Evolutionary conservation across 2,329 filamentous ascomycete genomes (phyloP).

Genomic region (Myriosclerotinia curreyana): DNA sequence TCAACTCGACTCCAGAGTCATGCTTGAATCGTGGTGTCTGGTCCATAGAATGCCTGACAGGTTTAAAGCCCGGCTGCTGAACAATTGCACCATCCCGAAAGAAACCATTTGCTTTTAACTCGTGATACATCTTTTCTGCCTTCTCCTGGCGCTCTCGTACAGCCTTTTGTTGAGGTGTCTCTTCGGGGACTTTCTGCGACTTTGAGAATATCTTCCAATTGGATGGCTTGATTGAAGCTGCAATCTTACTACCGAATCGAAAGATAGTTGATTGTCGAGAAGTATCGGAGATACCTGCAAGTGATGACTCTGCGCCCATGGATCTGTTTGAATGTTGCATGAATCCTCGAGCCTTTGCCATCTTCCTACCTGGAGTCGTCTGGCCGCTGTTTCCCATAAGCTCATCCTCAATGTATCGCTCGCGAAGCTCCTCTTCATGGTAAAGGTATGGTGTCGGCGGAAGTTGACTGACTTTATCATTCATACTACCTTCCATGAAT

Average conservation of each 20-base stretch:
- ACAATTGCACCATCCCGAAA: constrained; percentile 35
- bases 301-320: constrained; percentile 27
- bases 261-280: constrained; percentile 49
- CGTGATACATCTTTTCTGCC: constrained; percentile 51
- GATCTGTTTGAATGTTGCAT: constrained; percentile 26
- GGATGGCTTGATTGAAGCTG: constrained; percentile 52
- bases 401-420: constrained; percentile 26
- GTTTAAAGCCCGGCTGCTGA: constrained; percentile 33
- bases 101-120: constrained; percentile 52
- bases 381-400: constrained; percentile 9
- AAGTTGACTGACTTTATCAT: constrained; percentile 68
- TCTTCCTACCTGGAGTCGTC: constrained; percentile 24
- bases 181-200: constrained; percentile 40
- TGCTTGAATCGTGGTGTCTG: constrained; percentile 28
- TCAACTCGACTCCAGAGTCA: constrained; percentile 35
- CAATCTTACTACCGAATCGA: constrained; percentile 53
- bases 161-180: constrained; percentile 44
- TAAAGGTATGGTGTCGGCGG: constrained; percentile 46
- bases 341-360: constrained; percentile 25
- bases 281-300: constrained; percentile 34
- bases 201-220: constrained; percentile 45
- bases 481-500: constrained; percentile 80
- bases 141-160: constrained; percentile 45
- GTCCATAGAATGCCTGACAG: constrained; percentile 9
- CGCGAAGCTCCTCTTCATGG: constrained; percentile 29